Conservation (phyloP, 345 rosid genomes). For the Psidium friedrichsthalianum region DNA sequence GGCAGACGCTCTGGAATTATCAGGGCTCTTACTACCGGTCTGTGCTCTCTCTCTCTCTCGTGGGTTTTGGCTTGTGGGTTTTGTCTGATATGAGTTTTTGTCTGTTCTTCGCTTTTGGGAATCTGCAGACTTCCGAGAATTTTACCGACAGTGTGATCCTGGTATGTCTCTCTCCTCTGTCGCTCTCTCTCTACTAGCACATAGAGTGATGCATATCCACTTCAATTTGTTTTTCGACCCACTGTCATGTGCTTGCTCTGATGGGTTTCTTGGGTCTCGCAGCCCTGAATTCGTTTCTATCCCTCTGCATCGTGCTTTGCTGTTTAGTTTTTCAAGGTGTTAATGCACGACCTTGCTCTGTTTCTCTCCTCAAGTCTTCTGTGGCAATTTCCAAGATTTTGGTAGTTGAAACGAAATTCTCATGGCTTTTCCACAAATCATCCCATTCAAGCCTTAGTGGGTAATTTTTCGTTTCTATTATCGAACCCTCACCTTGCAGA, state of each 20-base stretch:
- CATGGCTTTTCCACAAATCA: neutral
- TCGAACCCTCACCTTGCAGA: too few relatives aligned
- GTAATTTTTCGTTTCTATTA: too few relatives aligned
- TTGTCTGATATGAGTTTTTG: neutral
- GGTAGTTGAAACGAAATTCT: neutral
- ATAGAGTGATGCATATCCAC: neutral
- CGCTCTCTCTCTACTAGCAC: neutral
- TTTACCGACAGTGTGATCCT: neutral
- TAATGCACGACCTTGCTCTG: neutral
- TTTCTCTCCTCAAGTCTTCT: neutral
- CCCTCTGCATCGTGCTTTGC: neutral
- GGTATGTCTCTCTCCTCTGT: neutral
- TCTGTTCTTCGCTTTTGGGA: neutral
- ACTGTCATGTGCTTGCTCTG: neutral
- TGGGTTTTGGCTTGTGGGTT: neutral
- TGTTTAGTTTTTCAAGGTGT: neutral
- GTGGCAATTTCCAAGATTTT: too few relatives aligned
- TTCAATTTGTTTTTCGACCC: neutral
- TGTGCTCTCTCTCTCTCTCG: neutral
- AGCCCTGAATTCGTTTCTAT: neutral
- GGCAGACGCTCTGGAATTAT: neutral
- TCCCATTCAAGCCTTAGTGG: too few relatives aligned
- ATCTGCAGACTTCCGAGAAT: neutral
- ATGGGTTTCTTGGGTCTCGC: neutral
- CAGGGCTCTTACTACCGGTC: neutral